Base-by-base conservation (phyloP, 2,329 filamentous ascomycete genomes). In the Hypoxylon sp. region DNA sequence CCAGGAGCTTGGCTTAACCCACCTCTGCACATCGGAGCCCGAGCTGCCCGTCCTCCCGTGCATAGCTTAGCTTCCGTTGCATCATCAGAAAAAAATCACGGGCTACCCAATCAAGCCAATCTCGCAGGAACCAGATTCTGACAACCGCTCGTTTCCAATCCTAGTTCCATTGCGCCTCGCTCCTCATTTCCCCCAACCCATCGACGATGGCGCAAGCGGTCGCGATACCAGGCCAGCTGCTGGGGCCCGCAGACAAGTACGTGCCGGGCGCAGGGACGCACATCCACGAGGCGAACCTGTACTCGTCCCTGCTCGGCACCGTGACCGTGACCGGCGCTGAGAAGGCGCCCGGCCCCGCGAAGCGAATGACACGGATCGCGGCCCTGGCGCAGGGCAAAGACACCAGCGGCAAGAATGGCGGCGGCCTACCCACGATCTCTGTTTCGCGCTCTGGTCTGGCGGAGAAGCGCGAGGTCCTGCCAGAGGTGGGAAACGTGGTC, bases 231-330 rank as follows among this genome's bases (percentile, higher is more conserved):
- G 96, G 96, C 76, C 92, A 96, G 77, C 81, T 89, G 46, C 87
- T 99, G 40, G 94, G 92, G 28, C 80, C 90, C 16, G 79, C 84
- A 16, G 82, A 85, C 58, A 86, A 88, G 70, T 94, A 91, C 79
- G 80, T 85, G 40, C 86, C 93, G 26, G 95, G 95, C 12, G 83
- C 92, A 9, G 96, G 95, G 70, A 97, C 93, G 0, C 93, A 98
- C 78, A 84, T 97, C 70, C 86, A 93, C 80, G 84, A 91, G 68
- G 84, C 87, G 67, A 86, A 89, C 62, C 87, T 97, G 71, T 91
- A 91, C 78, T 90, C 94, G 64, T 97, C 94, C 18, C 89, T 97
- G 66, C 86, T 93, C 51, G 95, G 94, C 49, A 85, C 86, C 40
- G 87, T 95, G 67, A 79, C 83, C 61, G 80, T 90, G 63, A 80